Evolutionary conservation across 257 asterid species (phyloP), one percentile per base, ranked within the genome.

Genomic region (Ajuga chamaepitys): DNA sequence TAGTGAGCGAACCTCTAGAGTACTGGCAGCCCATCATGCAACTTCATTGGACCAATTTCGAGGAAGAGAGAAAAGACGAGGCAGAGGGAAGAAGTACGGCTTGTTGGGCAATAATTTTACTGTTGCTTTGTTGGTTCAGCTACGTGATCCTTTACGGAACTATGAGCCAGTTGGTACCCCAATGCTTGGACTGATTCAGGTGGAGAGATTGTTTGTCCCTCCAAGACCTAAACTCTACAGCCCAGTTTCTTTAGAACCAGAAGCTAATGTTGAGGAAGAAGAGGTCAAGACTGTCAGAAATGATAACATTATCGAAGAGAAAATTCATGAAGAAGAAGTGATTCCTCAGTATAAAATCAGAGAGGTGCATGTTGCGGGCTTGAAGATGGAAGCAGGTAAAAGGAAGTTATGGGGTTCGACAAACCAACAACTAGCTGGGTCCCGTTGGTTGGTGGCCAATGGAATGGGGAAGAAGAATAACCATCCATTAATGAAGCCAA

Each of bases 391-490:
- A 37, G 64, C 79, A 3, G 75, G 81, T 46, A 88, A 83, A 73
- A 90, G 85, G 84, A 88, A 93, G 84, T 34, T 74, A 16, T 88
- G 98, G 99, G 98, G 99, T 32, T 82, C 95, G 4, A 62, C 81
- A 26, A 77, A 81, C 60, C 95, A 85, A 40, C 91, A 85, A 58
- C 95, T 82, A 70, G 72, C 95, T 7, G 96, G 99, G 17, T 90
- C 99, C 4, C 96, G 98, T 17, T 94, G 99, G 99, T 64, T 94
- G 81, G 85, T 94, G 5, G 99, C 96, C 0, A 90, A 90, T 58
- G 96, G 99, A 74, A 90, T 94, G 99, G 99, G 98, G 68, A 94
- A 94, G 88, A 94, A 90, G 86, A 86, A 86, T 45, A 90, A 88
- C 72, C 95, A 85, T 76, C 96, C 95, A 9, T 47, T 88, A 11